phyloP scores from a whole-genome alignment of 176 grass and related monocot species.

The Phragmites australis region DNA sequence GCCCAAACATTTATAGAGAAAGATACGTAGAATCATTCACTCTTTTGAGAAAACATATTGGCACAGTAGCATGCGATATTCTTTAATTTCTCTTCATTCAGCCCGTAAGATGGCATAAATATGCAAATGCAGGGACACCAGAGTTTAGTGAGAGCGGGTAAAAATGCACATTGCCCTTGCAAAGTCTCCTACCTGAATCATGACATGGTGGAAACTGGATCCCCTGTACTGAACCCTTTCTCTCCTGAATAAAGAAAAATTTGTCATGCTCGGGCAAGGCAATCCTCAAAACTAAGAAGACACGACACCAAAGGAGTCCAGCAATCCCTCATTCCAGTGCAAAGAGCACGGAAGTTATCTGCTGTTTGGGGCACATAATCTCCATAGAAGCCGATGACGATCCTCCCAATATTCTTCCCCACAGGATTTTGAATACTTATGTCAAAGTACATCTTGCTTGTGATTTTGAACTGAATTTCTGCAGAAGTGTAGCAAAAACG shows the following conservation, averaged over 20 bases:
- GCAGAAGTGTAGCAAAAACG: too few species aligned
- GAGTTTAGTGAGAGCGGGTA: background rate
- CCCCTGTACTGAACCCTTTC: slow-evolving; percentile 90
- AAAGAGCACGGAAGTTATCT: slow-evolving; percentile 92
- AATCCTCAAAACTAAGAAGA: background rate
- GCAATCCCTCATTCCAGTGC: slow-evolving; percentile 66
- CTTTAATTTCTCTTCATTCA: background rate
- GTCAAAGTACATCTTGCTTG: slow-evolving; percentile 96
- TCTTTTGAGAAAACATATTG: slow-evolving; percentile 11
- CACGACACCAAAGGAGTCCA: background rate
- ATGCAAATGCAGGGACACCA: background rate
- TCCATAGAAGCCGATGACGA: slow-evolving; percentile 86
- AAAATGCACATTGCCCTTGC: slow-evolving; percentile 78
- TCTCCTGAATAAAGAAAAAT: slow-evolving; percentile 54
- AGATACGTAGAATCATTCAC: background rate
- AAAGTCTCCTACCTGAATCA: slow-evolving; percentile 99
- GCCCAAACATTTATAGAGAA: too few species aligned
- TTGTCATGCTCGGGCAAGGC: slow-evolving; percentile 1
- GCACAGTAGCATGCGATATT: background rate
- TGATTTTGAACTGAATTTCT: slow-evolving; percentile 77
- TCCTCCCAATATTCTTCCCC: slow-evolving; percentile 66
- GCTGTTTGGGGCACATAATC: slow-evolving; percentile 84
- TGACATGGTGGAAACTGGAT: slow-evolving; percentile 84
- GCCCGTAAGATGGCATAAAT: background rate
- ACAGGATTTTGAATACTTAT: slow-evolving; percentile 79